Evolutionary conservation across 257 asterid species (phyloP).

Genomic region (Sherardia arvensis): DNA sequence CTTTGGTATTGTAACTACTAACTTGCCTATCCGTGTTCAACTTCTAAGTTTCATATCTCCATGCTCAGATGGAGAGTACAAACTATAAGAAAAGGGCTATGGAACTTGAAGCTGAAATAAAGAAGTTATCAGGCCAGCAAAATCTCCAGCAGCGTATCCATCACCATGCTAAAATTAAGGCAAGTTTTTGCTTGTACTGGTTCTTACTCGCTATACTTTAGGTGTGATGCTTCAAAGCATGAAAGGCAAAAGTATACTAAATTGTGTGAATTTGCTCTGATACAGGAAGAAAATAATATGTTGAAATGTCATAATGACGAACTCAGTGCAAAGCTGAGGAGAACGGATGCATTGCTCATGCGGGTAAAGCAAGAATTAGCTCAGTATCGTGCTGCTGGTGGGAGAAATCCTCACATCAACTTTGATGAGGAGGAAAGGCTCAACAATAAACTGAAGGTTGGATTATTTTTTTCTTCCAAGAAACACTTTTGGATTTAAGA

Average conservation of each 20-base stretch:
- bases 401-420: constrained; percentile 53
- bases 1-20: background rate
- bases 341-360: constrained; percentile 55
- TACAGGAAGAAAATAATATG: constrained; percentile 81
- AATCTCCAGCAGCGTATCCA: constrained; percentile 95
- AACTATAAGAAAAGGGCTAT: constrained; percentile 54
- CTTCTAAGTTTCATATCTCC: constrained; percentile 13
- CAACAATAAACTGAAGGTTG: constrained; percentile 64
- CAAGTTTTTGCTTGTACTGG: constrained; percentile 5
- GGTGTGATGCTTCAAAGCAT: background rate
- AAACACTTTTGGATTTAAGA: background rate
- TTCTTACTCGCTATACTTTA: background rate
- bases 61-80: constrained; percentile 50
- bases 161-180: constrained; percentile 97
- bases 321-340: constrained; percentile 55
- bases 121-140: constrained; percentile 85
- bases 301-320: constrained; percentile 73
- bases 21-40: background rate
- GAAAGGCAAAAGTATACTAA: background rate
- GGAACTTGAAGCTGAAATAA: constrained; percentile 72
- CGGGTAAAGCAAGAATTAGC: constrained; percentile 81
- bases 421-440: constrained; percentile 67
- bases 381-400: constrained; percentile 68
- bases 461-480: constrained; percentile 6
- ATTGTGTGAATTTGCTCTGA: constrained; percentile 2